phyloP scores from a whole-genome alignment of 768 basidiomycete genomes.

The Lyophyllum decastes region DNA sequence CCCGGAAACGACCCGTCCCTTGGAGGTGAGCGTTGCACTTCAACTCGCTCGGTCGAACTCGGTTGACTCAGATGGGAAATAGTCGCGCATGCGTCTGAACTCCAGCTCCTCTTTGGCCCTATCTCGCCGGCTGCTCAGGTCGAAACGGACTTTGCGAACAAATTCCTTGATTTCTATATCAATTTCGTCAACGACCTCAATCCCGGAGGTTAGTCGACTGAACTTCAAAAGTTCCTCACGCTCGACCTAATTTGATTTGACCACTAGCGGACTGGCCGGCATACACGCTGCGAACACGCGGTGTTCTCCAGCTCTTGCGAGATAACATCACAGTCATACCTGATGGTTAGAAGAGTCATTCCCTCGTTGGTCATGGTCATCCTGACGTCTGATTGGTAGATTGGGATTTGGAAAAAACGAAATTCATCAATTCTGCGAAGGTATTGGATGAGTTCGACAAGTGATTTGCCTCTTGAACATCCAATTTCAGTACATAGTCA shows the following conservation, averaged over 20 bases:
- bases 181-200: constrained; percentile 57
- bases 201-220: constrained; percentile 47
- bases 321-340: constrained; percentile 54
- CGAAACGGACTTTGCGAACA: constrained; percentile 47
- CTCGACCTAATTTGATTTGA: background rate
- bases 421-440: constrained; percentile 40
- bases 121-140: constrained; percentile 35
- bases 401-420: constrained; percentile 40
- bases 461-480: constrained; percentile 16
- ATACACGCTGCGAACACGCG: constrained; percentile 33
- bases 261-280: constrained; percentile 46
- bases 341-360: constrained; percentile 38
- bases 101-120: constrained; percentile 49
- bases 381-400: constrained; percentile 27
- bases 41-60: background rate
- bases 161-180: constrained; percentile 54
- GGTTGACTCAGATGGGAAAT: background rate
- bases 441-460: constrained; percentile 51
- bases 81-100: constrained; percentile 55
- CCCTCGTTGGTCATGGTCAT: background rate
- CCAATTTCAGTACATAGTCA: too few species aligned
- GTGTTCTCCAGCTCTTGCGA: constrained; percentile 50
- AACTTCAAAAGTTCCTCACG: background rate
- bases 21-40: constrained; percentile 39
- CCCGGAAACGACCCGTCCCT: constrained; percentile 48